Conservation (phyloP, 192 early-diverging fungal genomes). For the Dispira simplex region DNA sequence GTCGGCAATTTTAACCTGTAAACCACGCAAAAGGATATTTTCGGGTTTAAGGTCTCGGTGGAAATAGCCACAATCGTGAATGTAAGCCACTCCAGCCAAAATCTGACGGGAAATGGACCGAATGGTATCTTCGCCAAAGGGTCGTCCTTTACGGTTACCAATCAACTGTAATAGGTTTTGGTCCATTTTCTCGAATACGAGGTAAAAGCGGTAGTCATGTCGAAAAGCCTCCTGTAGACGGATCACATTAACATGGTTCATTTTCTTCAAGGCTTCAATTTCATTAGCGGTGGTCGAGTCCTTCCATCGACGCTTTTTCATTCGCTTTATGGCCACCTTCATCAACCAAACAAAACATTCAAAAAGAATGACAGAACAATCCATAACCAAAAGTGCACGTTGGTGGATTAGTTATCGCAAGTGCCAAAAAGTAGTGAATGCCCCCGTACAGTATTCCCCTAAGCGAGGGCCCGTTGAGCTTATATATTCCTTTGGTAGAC, state of each 20-base stretch:
- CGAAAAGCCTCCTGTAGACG: conserved; percentile 71
- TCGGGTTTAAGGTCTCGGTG: conserved; percentile 98
- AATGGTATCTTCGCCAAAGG: conserved; percentile 46
- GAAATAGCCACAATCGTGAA: conserved; percentile 88
- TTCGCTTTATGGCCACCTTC: conserved; percentile 30
- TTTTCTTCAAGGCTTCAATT: conserved; percentile 26
- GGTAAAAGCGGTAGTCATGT: conserved; percentile 69
- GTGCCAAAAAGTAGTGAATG: no score
- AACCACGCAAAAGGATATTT: conserved; percentile 61
- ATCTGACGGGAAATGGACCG: conserved; percentile 74
- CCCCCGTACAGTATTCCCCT: no score
- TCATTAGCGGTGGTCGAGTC: conserved; percentile 31
- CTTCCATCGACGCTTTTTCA: conserved; percentile 39
- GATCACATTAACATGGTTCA: conserved; percentile 71
- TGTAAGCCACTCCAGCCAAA: conserved; percentile 68
- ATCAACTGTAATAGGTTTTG: conserved; percentile 89
- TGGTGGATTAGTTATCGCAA: no score
- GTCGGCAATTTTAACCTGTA: conserved; percentile 80
- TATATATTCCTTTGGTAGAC: no score
- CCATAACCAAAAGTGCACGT: background rate
- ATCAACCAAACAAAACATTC: background rate
- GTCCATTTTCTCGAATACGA: conserved; percentile 95
- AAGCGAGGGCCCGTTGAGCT: no score
- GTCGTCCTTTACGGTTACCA: conserved; percentile 47
- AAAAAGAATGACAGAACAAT: background rate